Base-by-base conservation (phyloP, 257 asterid species). In the Solanum pimpinellifolium region DNA sequence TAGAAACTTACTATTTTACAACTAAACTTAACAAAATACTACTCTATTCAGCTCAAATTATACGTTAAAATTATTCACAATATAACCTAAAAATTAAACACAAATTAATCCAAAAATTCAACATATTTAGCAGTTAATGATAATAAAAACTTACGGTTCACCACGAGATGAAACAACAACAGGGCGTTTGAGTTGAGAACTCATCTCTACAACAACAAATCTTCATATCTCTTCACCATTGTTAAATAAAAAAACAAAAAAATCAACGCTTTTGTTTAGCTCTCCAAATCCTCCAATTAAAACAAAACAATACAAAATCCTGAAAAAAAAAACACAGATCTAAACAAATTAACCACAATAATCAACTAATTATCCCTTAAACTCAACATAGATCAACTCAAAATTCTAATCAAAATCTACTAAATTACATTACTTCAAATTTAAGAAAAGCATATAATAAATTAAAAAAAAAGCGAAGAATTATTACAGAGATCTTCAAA, bases 141-240 rank as follows among this genome's bases (percentile, higher is more conserved):
- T 20, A 18, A 47, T 52, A 52, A 29, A 29, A 60, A 78, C 95
- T 91, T 86, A 92, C 98, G 92, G 93, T 89, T 94, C 93, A n/a
- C 89, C 90, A 85, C 92, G 90, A 86, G 93, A 90, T 37, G 94
- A 91, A 70, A 91, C 84, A 78, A 90, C 83, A 87, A 89, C 87
- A 65, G 94, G 95, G 39, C 93, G 93, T 90, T 92, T 93, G 83
- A 87, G 89, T 86, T 91, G 96, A 91, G 96, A 87, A 85, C 86
- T 91, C 92, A 66, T 86, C 86, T 84, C 39, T 27, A 68, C 39
- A 68, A 89, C 72, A 88, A 89, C 87, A 23, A 6, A 4, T 90
- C 98, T 83, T 95, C 98, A 89, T 93, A 87, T 88, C 98, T 94
- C 95, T 92, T 94, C 98, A 96, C 94, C 89, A 89, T 86, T 91